Base-by-base conservation (phyloP, 73 alveolate genomes). In the Stentor roeselii region DNA sequence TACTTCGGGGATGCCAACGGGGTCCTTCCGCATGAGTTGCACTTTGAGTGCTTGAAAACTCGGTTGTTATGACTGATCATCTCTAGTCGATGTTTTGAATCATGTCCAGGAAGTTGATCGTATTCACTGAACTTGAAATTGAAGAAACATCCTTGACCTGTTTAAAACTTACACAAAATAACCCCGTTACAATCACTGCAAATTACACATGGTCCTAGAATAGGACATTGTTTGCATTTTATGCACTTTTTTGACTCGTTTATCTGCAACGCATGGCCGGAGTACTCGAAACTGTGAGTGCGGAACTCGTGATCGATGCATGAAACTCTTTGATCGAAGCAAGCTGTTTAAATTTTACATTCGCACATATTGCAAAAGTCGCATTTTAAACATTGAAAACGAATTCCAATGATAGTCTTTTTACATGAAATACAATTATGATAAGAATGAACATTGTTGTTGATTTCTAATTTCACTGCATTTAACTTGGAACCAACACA, bases 191-290 rank as follows among this genome's bases (percentile, higher is more conserved):
- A 50, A 38, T 90, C 89, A 75, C 89, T 89, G 87, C 98, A 94
- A 11, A 86, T 86, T 58, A 94, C 92, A 75, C 96, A 90, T 35
- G 94, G 90, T 3, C 98, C 98, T 40, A 94, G 82, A 30, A 94
- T 94, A 4, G 98, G 98, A 60, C 90, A 84, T 87, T 82, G 83
- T 59, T 86, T 92, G 88, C 98, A 94, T 32, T 89, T 84, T 50
- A 82, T 86, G 82, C 98, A 92, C 42, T 86, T 87, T 31, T 88
- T 86, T 34, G 84, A 58, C 76, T 91, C 92, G 85, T 94, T 96
- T 42, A 90, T 88, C 3, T 95, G 82, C 90, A 35, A 94, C 96
- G 50, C 84, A 82, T 42, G 84, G 76, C 3, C 96, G 95, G 30
- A 94, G 78, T 87, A 92, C 98, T 31, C 88, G 84, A 2, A 89